Evolutionary conservation across 768 basidiomycete species (phyloP), one percentile per base, ranked within the genome.

Genomic region (Tephrocybe sp.): DNA sequence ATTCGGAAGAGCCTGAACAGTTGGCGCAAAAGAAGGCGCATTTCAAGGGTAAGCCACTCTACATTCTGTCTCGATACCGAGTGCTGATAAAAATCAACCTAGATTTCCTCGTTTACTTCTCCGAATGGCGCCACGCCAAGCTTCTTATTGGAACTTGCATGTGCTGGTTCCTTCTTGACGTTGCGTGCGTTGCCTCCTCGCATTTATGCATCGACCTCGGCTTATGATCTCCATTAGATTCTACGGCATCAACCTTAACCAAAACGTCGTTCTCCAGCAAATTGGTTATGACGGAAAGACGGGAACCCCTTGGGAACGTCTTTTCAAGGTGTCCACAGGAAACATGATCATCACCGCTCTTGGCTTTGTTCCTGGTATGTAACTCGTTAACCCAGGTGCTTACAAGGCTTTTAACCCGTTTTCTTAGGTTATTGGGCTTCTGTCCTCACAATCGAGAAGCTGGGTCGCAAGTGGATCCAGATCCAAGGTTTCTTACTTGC

Each of bases 151-250:
- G 83, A 10, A 90, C 88, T 0, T 78, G 76, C 48, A 24, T 63
- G 36, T 84, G 79, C 54, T 91, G 89, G 89, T 88, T 91, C 70
- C 60, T 90, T 19, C 73, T 89, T 27, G 88, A 89, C 56, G 75
- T 89, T 25, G 83, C 86, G 78, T 84, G 57, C 49, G 71, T 45
- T 10, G 27, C 13, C 18, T 2, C 16, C 15, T 5, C 12, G 34
- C 21, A 12, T 4, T n/a, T 15, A 50, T 49, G 11, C 45, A 43
- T 30, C 23, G 4, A 11, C 23, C 38, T 12, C 49, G 29, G 24
- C 23, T 37, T 19, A 25, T 30, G 19, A 24, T 43, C 29, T 47
- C 0, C 3, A 13, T 10, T 45, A 84, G 83, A 0, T 88, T 88
- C 65, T 88, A 88, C 64, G 88, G 88, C 3, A 84, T 90, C 69